Evolutionary conservation across 2,329 filamentous ascomycete genomes (phyloP), one percentile per base, ranked within the genome.

Genomic region (Fusarium sp.): DNA sequence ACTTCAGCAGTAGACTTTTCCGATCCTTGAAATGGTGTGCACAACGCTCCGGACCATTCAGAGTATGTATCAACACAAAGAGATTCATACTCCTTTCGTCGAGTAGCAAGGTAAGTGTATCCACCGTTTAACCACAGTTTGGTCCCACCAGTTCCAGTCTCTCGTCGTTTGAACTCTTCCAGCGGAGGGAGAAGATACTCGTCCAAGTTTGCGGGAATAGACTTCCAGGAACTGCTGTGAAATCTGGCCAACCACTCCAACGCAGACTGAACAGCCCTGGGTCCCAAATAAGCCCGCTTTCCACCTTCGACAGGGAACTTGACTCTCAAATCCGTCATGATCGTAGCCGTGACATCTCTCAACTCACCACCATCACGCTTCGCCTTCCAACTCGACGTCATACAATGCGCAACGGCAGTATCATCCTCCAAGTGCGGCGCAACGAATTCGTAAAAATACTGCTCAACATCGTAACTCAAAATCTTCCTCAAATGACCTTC

Each of bases 61-160:
- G 85, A 87, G 18, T 81, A 77, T 0, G 73, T 63, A 50, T 89
- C 86, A 0, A 77, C 68, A 1, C 73, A 78, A 0, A 92, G 83
- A 0, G 77, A 79, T 1, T 74, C 75, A 63, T 88, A 90, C 74
- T 92, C 90, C 20, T 77, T 84, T 10, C 81, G 81, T 8, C 90
- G 84, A 0, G 90, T 92, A 1, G 88, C 87, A 1, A 92, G 86
- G 70, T 92, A 92, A 0, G 89, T 91, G 73, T 92, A 92, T 0
- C 90, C 90, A 2, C 90, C 90, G 45, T 91, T 90, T 9, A 89
- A 77, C 90, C 90, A 92, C 3, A 88, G 66, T 8, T 78, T 80
- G 14, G 42, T 66, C 2, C 74, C 68, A 7, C 62, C 55, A 5
- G 72, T 22, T 5, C 54, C 55, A 6, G 71, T 62, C 0, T 70